phyloP scores from a whole-genome alignment of 345 rosid genomes.

The Eucalyptus rudis region DNA sequence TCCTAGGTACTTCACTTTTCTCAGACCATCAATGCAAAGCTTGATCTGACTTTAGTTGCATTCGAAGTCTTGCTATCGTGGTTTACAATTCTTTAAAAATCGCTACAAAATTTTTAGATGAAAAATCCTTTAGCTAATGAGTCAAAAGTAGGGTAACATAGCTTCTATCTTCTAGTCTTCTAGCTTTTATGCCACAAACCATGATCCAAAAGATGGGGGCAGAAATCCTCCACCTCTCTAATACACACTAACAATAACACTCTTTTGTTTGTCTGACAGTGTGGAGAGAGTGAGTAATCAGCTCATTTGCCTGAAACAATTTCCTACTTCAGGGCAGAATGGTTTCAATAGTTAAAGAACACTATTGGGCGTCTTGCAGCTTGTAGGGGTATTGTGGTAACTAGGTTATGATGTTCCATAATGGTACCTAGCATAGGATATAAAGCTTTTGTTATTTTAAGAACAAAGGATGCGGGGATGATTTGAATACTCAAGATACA shows the following conservation, averaged over 20 bases:
- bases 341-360: not conserved
- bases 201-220: not conserved
- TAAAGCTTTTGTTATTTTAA: not conserved
- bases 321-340: not conserved
- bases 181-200: not conserved
- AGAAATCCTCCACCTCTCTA: not conserved
- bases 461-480: not conserved
- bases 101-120: not conserved
- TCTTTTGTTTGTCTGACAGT: not conserved
- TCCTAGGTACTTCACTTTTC: not conserved
- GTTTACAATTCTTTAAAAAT: not conserved
- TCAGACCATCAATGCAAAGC: not conserved
- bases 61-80: not conserved
- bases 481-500: not conserved
- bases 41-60: not conserved
- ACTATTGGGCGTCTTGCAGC: not conserved
- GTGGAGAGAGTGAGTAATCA: not conserved
- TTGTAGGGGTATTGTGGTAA: not conserved
- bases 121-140: not conserved
- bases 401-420: not conserved
- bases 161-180: not conserved
- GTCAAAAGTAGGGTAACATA: not conserved
- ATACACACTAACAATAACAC: not conserved
- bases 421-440: not conserved
- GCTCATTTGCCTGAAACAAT: not conserved